A percentile compares a stretch with the other conserved stretches of the same genome.
phyloP scores from a whole-genome alignment of 2,329 filamentous ascomycete genomes.

The Tolypocladium inflatum region DNA sequence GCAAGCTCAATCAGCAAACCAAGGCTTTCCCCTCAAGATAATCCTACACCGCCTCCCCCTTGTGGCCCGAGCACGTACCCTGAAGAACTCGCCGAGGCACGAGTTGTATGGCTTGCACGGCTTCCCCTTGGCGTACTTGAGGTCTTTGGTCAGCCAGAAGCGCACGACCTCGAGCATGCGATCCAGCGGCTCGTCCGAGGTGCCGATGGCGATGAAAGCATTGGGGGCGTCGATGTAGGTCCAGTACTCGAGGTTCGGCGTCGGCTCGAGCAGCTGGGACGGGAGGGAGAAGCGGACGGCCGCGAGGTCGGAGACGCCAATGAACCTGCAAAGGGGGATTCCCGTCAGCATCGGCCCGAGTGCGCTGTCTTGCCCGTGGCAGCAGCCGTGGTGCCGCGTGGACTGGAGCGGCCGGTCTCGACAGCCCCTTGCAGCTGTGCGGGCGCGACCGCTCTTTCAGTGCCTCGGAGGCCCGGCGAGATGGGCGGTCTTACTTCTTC shows the following conservation, averaged over 20 bases:
- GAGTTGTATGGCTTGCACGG: slow-evolving; percentile 99
- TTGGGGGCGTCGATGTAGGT: slow-evolving; percentile 94
- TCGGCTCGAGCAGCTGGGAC: slow-evolving; percentile 89
- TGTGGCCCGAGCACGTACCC: slow-evolving; percentile 43
- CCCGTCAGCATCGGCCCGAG: slow-evolving; percentile 2
- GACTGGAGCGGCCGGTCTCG: not conserved
- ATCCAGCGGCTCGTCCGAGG: slow-evolving; percentile 82
- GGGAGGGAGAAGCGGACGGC: slow-evolving; percentile 93
- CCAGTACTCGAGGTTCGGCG: slow-evolving; percentile 98
- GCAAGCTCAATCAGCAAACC: not conserved
- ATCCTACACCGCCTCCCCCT: not conserved
- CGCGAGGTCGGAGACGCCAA: slow-evolving; percentile 91
- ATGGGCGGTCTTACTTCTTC: slow-evolving; percentile 55
- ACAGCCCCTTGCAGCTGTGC: not conserved
- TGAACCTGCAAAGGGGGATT: slow-evolving; percentile 54
- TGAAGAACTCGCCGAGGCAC: slow-evolving; percentile 92
- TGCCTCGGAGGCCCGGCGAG: slow-evolving; percentile 16
- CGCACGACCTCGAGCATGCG: slow-evolving; percentile 91
- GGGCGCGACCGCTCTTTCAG: not conserved
- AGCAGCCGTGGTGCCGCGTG: not conserved
- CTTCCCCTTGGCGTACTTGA: slow-evolving; percentile 98
- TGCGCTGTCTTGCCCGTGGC: not conserved
- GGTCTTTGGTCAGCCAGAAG: slow-evolving; percentile 98
- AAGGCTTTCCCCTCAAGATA: not conserved
- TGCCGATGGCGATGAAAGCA: slow-evolving; percentile 74